Percentiles rank a stretch among this genome's conserved stretches.
These are phyloP conservation scores for Xylaria nigripes DNA, from an alignment of 495 filamentous ascomycete genomes.

Conservation along the genomic window DNA sequence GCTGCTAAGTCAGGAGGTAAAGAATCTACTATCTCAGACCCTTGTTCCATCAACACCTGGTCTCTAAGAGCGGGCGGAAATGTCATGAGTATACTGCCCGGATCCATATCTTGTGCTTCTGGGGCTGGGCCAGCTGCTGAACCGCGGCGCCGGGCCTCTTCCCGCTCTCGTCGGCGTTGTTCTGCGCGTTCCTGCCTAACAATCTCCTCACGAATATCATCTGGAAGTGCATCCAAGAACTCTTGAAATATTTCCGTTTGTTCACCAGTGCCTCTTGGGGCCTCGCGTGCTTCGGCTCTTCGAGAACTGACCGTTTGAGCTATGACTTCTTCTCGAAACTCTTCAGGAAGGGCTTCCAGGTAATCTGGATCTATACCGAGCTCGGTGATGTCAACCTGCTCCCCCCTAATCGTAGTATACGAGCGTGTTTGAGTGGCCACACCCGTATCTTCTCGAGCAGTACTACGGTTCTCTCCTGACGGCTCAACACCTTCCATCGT, in stretches of 20 bases:
- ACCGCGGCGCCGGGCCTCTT: constrained; percentile 53
- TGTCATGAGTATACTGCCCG: constrained; percentile 84
- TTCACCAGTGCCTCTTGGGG: constrained; percentile 56
- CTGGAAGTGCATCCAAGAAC: constrained; percentile 86
- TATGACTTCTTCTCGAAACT: constrained; percentile 90
- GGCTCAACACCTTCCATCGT: constrained; percentile 86
- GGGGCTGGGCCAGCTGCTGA: constrained; percentile 44
- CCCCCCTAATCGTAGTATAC: constrained; percentile 72
- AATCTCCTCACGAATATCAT: constrained; percentile 82
- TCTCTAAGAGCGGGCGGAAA: constrained; percentile 79
- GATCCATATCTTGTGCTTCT: constrained; percentile 77
- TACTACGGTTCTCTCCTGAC: constrained; percentile 30
- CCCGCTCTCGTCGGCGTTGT: constrained; percentile 80
- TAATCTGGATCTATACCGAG: constrained; percentile 92
- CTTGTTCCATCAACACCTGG: constrained; percentile 81
- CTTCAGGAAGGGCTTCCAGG: constrained; percentile 87
- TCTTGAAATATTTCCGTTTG: constrained; percentile 87
- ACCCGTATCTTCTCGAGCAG: constrained; percentile 25
- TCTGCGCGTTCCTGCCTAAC: constrained; percentile 83
- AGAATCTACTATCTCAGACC: constrained; percentile 79
- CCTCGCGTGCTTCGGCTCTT: constrained; percentile 63
- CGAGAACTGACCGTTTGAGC: constrained; percentile 77
- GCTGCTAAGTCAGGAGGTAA: constrained; percentile 76
- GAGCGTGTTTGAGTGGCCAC: constrained; percentile 45
- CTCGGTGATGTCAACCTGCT: constrained; percentile 81